Evolutionary conservation across 306 rosid genomes (phyloP), one percentile per base, ranked within the genome.

Genomic region (Spatholobus suberectus): DNA sequence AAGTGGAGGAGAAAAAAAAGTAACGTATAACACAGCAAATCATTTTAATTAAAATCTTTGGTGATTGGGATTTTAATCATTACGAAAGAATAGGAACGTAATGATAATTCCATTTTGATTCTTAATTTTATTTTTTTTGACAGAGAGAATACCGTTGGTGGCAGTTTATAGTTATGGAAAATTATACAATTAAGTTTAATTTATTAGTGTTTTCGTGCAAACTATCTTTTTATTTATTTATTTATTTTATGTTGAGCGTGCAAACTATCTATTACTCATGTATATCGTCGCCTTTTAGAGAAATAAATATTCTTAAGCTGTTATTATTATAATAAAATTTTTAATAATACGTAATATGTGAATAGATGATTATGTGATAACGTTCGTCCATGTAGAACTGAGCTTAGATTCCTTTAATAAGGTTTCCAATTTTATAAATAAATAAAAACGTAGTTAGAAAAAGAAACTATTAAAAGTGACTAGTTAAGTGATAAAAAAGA

Each of bases 1-100:
- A 51, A 73, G 78, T 73, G 66, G 76, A 26, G 41, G 18, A n/a
- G 29, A 73, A 73, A 73, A 73, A 49, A 47, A 47, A 72, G 43
- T 44, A 26, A 70, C 38, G 4, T 1, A n/a, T n/a, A 70, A 70
- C 35, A 70, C 23, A 24, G 29, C 18, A 62, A 70, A 44, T 13
- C 8, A 72, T 49, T 72, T 17, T 73, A 18, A 17, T 73, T 34
- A 26, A 59, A 1, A 23, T 21, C 0, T 59, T 52, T 6, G 3
- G 14, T 62, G 20, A 27, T 62, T 27, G 5, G 21, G 69, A 63
- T 63, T 63, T 63, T 63, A 63, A 63, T 63, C 43, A 63, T 63
- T 62, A 32, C 11, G 6, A 63, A 8, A 63, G 23, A 15, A 32
- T 13, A 5, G 24, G 5, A 27, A 26, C 20, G 1, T 29, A 32